A percentile compares a stretch with the other conserved stretches of the same genome.
These are phyloP conservation scores for Eimeria falciformis DNA, from an alignment of 169 alveolate genomes.

Conservation along the genomic window DNA sequence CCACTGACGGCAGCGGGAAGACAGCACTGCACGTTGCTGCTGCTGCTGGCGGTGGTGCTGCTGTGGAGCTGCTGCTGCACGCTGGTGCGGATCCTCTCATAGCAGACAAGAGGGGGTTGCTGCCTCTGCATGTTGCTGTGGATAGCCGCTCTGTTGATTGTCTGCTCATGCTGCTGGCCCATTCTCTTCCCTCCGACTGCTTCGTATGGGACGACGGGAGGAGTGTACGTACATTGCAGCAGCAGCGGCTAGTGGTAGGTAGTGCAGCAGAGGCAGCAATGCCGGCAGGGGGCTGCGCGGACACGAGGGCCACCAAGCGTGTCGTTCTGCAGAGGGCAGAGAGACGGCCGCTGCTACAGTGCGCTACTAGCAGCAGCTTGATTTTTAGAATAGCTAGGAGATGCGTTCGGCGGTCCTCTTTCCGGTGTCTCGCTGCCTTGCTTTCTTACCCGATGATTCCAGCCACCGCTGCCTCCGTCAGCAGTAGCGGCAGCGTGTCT, in stretches of 20 bases:
- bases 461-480: neutral
- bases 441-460: constrained; percentile 22
- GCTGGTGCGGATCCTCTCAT: constrained; percentile 68
- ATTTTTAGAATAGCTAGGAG: constrained; percentile 15
- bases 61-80: constrained; percentile 71
- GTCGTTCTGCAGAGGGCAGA: constrained; percentile 60
- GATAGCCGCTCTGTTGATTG: constrained; percentile 48
- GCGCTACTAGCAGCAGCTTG: constrained; percentile 45
- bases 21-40: constrained; percentile 72
- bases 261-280: constrained; percentile 22
- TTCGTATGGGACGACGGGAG: constrained; percentile 21
- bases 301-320: constrained; percentile 20
- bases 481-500: neutral
- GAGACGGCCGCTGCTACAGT: constrained; percentile 47
- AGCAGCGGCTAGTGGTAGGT: constrained; percentile 34
- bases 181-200: constrained; percentile 49
- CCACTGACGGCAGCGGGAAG: constrained; percentile 59
- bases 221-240: neutral
- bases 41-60: constrained; percentile 37
- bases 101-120: constrained; percentile 17
- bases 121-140: constrained; percentile 61
- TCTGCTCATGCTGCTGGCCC: constrained; percentile 64
- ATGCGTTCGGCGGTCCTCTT: constrained; percentile 74
- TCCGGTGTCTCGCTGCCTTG: constrained; percentile 71
- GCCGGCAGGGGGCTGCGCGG: neutral